These are phyloP conservation scores for Cryoendolithus antarcticus DNA, from an alignment of 2,329 filamentous ascomycete genomes.

Conservation along the genomic window DNA sequence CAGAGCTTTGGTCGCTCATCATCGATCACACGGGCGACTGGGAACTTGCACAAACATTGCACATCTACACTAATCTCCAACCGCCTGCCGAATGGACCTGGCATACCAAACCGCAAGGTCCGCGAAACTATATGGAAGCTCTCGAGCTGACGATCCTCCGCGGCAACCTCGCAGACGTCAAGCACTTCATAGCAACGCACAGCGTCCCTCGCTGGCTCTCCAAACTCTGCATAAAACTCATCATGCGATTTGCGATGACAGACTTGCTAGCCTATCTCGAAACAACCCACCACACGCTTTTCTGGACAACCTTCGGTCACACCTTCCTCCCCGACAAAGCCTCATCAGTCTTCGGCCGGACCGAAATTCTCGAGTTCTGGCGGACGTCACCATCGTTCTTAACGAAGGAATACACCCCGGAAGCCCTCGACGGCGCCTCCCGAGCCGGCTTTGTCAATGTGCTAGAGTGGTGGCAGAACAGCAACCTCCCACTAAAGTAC, in stretches of 20 bases:
- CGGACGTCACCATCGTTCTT: slow-evolving; percentile 68
- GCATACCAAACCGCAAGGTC: slow-evolving; percentile 50
- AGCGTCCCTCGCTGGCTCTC: slow-evolving; percentile 67
- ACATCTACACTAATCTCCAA: slow-evolving; percentile 65
- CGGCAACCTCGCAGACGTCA: slow-evolving; percentile 56
- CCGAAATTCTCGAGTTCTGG: slow-evolving; percentile 86
- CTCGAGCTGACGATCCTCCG: slow-evolving; percentile 78
- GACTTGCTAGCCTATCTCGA: slow-evolving; percentile 65
- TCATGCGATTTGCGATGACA: slow-evolving; percentile 80
- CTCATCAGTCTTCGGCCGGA: slow-evolving; percentile 72
- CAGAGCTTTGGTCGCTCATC: slow-evolving; percentile 82
- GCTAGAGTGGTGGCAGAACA: slow-evolving; percentile 83
- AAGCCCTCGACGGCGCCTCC: slow-evolving; percentile 79
- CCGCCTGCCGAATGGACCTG: slow-evolving; percentile 61
- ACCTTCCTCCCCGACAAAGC: slow-evolving; percentile 79
- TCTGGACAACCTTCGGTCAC: slow-evolving; percentile 72
- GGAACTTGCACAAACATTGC: slow-evolving; percentile 73
- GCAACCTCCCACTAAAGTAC: slow-evolving; percentile 67
- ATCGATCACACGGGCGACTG: slow-evolving; percentile 77
- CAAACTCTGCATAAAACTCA: slow-evolving; percentile 69
- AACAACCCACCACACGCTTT: slow-evolving; percentile 57
- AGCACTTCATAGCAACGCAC: slow-evolving; percentile 53
- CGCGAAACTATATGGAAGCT: slow-evolving; percentile 61
- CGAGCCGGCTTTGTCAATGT: slow-evolving; percentile 74
- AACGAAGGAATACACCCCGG: slow-evolving; percentile 73